These are phyloP conservation scores for Colletotrichum chlorophyti DNA, from an alignment of 2,329 filamentous ascomycete species.

Conservation along the genomic window DNA sequence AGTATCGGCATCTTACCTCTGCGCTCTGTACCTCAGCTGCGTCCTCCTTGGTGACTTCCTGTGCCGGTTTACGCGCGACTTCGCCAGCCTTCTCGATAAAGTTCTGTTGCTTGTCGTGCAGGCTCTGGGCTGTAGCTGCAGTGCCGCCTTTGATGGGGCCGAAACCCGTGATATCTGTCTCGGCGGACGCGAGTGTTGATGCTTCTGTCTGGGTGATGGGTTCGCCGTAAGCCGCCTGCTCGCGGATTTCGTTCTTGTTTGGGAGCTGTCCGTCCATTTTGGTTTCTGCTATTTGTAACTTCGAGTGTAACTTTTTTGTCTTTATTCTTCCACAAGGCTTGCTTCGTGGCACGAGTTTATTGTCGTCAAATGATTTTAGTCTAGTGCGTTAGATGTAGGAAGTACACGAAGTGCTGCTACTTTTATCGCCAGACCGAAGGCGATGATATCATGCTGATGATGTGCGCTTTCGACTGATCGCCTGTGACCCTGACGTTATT, in stretches of 20 bases:
- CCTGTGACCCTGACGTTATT: constrained; percentile 8
- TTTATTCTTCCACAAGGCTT: not conserved
- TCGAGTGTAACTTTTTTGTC: not conserved
- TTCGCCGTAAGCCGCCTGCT: not conserved
- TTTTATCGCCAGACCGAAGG: not conserved
- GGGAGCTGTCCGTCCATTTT: not conserved
- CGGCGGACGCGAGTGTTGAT: constrained; percentile 33
- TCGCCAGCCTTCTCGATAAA: constrained; percentile 38
- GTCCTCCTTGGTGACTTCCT: constrained; percentile 39
- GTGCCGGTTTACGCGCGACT: constrained; percentile 35
- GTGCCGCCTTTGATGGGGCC: constrained; percentile 40
- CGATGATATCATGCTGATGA: constrained; percentile 11
- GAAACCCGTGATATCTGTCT: constrained; percentile 37
- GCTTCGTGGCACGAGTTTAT: not conserved
- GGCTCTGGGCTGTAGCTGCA: constrained; percentile 40
- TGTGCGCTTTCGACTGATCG: not conserved
- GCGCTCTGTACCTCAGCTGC: constrained; percentile 36
- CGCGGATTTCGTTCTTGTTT: not conserved
- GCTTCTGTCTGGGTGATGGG: constrained; percentile 29
- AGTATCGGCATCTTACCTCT: constrained; percentile 31
- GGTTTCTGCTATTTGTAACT: not conserved
- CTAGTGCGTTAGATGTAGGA: no score
- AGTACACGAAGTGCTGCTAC: not conserved
- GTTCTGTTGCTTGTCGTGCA: constrained; percentile 42
- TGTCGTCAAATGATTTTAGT: no score